Conservation (phyloP, 2,329 filamentous ascomycete species). For the Clarireedia sp. region DNA sequence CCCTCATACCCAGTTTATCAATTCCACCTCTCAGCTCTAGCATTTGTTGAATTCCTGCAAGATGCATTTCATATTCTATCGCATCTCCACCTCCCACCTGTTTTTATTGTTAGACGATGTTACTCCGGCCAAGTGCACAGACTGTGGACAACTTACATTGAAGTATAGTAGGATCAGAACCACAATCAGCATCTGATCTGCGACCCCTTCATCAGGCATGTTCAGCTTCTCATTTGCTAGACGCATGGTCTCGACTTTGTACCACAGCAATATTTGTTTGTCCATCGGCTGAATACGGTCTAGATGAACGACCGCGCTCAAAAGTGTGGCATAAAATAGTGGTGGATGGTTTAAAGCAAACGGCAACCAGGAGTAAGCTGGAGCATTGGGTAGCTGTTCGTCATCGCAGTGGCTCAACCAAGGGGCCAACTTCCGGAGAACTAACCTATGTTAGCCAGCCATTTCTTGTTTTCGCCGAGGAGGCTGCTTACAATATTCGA, state of each 20-base stretch:
- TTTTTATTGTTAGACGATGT: background rate
- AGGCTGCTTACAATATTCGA: constrained; percentile 1
- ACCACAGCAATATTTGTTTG: constrained; percentile 14
- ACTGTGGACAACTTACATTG: constrained; percentile 9
- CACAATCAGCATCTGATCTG: constrained; percentile 21
- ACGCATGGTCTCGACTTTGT: constrained; percentile 19
- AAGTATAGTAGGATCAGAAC: constrained; percentile 19
- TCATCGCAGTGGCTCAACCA: constrained; percentile 18
- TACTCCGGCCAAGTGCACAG: background rate
- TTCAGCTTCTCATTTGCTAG: constrained; percentile 18
- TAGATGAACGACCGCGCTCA: constrained; percentile 18
- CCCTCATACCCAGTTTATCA: constrained; percentile 15
- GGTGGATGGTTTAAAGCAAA: constrained; percentile 16
- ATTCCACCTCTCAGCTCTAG: constrained; percentile 15
- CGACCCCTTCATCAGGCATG: constrained; percentile 8
- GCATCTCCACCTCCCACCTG: constrained; percentile 16
- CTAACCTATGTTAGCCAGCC: background rate
- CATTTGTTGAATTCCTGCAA: constrained; percentile 22
- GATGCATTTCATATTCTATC: constrained; percentile 20
- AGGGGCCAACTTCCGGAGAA: constrained; percentile 12
- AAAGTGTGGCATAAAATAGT: constrained; percentile 19
- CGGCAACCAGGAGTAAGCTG: constrained; percentile 13
- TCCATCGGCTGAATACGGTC: constrained; percentile 12
- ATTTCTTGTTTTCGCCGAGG: background rate
- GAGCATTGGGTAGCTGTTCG: background rate